Evolutionary conservation across 139 green algal genomes (phyloP), one percentile per base, ranked within the genome.

Genomic region (Spirogloea muscicola): DNA sequence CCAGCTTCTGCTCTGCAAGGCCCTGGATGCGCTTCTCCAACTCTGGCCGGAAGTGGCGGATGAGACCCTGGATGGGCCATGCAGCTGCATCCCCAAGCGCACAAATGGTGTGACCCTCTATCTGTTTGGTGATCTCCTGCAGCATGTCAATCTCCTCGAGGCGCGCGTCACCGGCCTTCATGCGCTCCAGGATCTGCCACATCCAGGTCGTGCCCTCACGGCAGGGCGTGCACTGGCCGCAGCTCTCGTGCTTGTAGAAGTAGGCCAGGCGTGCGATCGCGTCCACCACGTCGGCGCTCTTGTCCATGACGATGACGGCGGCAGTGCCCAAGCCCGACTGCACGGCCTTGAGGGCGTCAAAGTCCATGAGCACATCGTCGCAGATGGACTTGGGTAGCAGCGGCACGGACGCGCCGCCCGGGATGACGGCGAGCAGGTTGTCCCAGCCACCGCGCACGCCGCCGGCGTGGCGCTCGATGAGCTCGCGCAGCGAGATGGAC

Each of bases 171-270:
- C 91, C 91, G 72, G 78, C 72, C 72, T 81, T 69, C 68, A 77
- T 61, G 36, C 68, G 51, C 79, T 86, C 72, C 69, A 89, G 67
- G 10, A 89, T 80, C 42, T 81, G 67, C 48, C 73, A 89, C 72
- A 98, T 80, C 94, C 90, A 95, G 49, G 82, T 75, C 1, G 91
- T 96, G 66, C 94, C 94, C 88, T 98, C 94, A 27, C 94, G 83
- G 89, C 93, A 98, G 6, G 94, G 94, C 34, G 94, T 98, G 91
- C 94, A 98, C 87, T 98, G 91, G 16, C 93, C 93, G 75, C 93
- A 98, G 42, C 82, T 91, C 90, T 98, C 93, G 86, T 98, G 93
- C 90, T 98, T 98, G 92, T 98, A 98, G 83, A 98, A 98, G 87
- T 98, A 98, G 9, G 84, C 87, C 68, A 98, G 86, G 37, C 91